These are phyloP conservation scores for Globisporangium takayamanum DNA, from an alignment of 352 stramenopile species.

Conservation along the genomic window DNA sequence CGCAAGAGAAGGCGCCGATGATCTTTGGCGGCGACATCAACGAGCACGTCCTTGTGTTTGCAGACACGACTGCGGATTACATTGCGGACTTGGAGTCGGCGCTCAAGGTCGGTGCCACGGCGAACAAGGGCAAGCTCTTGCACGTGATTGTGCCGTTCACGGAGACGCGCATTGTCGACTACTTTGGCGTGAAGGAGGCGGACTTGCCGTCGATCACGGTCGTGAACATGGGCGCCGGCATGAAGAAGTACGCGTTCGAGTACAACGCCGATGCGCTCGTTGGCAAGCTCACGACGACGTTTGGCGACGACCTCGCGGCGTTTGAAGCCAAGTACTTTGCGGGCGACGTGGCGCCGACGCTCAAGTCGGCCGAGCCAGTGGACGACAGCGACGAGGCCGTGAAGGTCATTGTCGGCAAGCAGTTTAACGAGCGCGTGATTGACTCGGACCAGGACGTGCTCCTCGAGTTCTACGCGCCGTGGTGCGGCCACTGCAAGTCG, in stretches of 20 bases:
- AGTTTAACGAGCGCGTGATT: slow-evolving; percentile 87
- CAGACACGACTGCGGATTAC: slow-evolving; percentile 66
- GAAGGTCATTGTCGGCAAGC: slow-evolving; percentile 91
- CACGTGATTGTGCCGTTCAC: slow-evolving; percentile 85
- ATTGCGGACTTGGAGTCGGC: slow-evolving; percentile 42
- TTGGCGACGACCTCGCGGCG: slow-evolving; percentile 44
- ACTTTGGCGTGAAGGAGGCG: slow-evolving; percentile 88
- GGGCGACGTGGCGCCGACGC: slow-evolving; percentile 78
- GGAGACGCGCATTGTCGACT: slow-evolving; percentile 90
- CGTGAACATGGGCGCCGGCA: slow-evolving; percentile 87
- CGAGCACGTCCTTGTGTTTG: slow-evolving; percentile 87
- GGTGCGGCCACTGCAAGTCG: slow-evolving; percentile 78
- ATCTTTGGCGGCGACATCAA: slow-evolving; percentile 88
- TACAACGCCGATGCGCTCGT: slow-evolving; percentile 72
- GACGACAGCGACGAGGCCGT: slow-evolving; percentile 87
- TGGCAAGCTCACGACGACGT: slow-evolving; percentile 46
- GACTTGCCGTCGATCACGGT: slow-evolving; percentile 85
- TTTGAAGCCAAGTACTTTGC: slow-evolving; percentile 85
- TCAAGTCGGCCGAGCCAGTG: slow-evolving; percentile 90
- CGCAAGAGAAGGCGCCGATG: slow-evolving; percentile 84
- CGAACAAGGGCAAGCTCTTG: slow-evolving; percentile 86
- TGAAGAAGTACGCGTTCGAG: slow-evolving; percentile 91
- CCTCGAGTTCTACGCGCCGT: slow-evolving; percentile 75
- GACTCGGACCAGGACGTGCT: slow-evolving; percentile 86
- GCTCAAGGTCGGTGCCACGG: slow-evolving; percentile 54